Percentiles rank a stretch among this genome's conserved stretches.
Evolutionary conservation across 2,329 filamentous ascomycete genomes (phyloP).

Genomic region (Colletotrichum filicis): DNA sequence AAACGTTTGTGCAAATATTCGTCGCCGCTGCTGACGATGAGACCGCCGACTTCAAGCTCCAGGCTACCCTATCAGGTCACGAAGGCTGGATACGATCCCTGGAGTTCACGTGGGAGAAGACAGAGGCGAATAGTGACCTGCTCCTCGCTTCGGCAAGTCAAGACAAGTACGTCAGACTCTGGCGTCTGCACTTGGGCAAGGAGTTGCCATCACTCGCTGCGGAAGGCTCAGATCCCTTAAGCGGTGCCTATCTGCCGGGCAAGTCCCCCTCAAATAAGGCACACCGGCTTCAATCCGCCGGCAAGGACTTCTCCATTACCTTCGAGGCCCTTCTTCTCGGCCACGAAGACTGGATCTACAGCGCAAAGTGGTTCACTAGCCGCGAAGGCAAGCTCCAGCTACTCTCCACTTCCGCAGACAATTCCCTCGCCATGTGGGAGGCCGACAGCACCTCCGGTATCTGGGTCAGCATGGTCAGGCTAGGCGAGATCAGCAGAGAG

Average conservation of each 20-base stretch:
- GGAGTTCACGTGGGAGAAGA: constrained; percentile 76
- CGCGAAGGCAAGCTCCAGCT: constrained; percentile 70
- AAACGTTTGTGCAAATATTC: constrained; percentile 83
- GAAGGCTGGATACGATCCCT: constrained; percentile 95
- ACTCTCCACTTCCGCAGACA: constrained; percentile 92
- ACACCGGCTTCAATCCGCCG: constrained; percentile 74
- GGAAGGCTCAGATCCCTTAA: constrained; percentile 64
- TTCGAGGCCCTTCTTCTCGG: constrained; percentile 95
- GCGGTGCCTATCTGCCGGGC: constrained; percentile 70
- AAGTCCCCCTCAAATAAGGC: constrained; percentile 90
- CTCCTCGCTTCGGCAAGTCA: constrained; percentile 94
- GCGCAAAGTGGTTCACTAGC: constrained; percentile 76
- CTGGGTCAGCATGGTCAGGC: constrained; percentile 86
- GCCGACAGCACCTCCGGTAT: constrained; percentile 85
- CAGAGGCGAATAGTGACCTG: constrained; percentile 69
- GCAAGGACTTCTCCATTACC: constrained; percentile 79
- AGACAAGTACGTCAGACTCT: constrained; percentile 95
- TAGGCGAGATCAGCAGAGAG: constrained; percentile 93
- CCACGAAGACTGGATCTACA: constrained; percentile 99
- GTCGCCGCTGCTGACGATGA: constrained; percentile 57
- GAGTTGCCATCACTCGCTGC: constrained; percentile 69
- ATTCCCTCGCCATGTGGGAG: constrained; percentile 94
- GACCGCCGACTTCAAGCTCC: constrained; percentile 69
- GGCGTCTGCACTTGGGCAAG: constrained; percentile 82
- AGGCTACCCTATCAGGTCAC: constrained; percentile 85